phyloP scores from a whole-genome alignment of 2,329 filamentous ascomycete species.

The Cladosporium sp. region DNA sequence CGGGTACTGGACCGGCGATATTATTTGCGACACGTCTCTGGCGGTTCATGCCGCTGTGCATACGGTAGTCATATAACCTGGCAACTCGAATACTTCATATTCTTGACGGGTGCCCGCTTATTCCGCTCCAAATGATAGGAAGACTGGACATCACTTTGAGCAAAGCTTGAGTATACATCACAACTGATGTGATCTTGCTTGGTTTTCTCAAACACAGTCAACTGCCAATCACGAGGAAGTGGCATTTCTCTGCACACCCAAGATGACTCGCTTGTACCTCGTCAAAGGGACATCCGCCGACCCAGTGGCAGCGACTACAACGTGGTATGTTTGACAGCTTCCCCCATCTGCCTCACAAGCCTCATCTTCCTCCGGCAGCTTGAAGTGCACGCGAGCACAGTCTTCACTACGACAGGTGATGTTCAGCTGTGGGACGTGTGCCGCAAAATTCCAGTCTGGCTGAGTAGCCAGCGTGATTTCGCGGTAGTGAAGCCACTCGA shows the following conservation, averaged over 20 bases:
- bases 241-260: not conserved
- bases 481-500: constrained; percentile 3
- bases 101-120: too few relatives aligned
- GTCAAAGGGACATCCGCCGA: not conserved
- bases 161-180: too few relatives aligned
- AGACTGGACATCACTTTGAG: too few relatives aligned
- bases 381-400: not conserved
- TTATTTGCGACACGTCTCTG: too few relatives aligned
- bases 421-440: not conserved
- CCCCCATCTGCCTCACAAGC: not conserved
- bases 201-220: not conserved
- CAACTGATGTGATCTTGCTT: too few relatives aligned
- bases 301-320: not conserved
- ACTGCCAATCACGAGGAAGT: not conserved
- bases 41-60: too few relatives aligned
- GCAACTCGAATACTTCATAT: too few relatives aligned
- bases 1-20: too few relatives aligned
- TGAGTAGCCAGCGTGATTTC: not conserved
- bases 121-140: too few relatives aligned
- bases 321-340: not conserved
- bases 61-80: too few relatives aligned
- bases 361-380: not conserved
- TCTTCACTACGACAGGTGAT: not conserved
- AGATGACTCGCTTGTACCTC: constrained; percentile 3
- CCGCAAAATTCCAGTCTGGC: not conserved